phyloP scores from a whole-genome alignment of 768 basidiomycete species.

The Kwoniella mangroviensis region DNA sequence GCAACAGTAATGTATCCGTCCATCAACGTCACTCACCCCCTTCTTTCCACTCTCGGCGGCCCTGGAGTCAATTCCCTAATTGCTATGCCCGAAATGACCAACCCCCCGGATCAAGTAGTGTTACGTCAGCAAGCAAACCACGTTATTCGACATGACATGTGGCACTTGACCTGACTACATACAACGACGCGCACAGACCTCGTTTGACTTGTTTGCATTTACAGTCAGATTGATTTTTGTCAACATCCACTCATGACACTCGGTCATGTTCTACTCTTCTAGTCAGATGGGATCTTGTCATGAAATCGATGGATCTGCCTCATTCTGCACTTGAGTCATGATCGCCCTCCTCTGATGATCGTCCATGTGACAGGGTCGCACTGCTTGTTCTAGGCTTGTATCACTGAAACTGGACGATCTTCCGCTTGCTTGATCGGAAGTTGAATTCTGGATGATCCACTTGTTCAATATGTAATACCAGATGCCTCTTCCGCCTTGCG shows the following conservation, averaged over 20 bases:
- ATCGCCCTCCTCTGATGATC: background rate
- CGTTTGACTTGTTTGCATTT: conserved; percentile 17
- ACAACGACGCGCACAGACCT: conserved; percentile 13
- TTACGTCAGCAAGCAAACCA: conserved; percentile 2
- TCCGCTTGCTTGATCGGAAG: no score
- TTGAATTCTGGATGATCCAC: no score
- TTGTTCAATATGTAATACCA: background rate
- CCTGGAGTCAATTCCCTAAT: background rate
- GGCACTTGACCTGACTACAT: background rate
- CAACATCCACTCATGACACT: background rate
- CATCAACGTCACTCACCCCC: background rate
- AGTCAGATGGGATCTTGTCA: no score
- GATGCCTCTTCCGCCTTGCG: background rate
- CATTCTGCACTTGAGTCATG: no score
- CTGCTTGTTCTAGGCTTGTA: background rate
- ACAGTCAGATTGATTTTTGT: background rate
- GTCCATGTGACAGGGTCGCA: background rate
- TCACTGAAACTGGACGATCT: background rate
- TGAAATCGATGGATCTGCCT: no score
- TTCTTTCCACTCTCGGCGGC: background rate
- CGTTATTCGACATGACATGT: background rate
- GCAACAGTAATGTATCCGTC: no score
- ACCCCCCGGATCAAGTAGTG: background rate
- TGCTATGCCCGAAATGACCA: background rate
- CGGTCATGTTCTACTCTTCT: no score